A percentile compares a stretch with the other conserved stretches of the same genome.
phyloP scores from a whole-genome alignment of 148 eudicot species.

The Rhododendron williamsianum region DNA sequence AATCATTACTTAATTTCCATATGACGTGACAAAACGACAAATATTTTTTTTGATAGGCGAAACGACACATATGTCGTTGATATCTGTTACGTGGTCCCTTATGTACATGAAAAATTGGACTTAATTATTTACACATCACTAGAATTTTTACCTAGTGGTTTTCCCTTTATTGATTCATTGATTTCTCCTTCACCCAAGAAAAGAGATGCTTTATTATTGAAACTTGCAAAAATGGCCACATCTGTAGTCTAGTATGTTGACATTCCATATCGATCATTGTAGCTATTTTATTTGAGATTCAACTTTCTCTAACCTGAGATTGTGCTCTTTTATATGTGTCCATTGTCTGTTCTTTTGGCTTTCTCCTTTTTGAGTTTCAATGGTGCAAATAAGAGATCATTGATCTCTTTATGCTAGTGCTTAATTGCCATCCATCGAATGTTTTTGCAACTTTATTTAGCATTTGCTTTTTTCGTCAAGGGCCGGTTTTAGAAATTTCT shows the following conservation, averaged over 20 bases:
- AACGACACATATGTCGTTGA: not conserved
- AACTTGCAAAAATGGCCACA: conserved; percentile 3
- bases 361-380: conserved; percentile 7
- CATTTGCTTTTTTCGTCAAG: not conserved
- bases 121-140: not conserved
- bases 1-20: not conserved
- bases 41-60: not conserved
- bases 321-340: not conserved
- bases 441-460: conserved; percentile 6
- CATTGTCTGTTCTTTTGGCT: not conserved
- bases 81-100: not conserved
- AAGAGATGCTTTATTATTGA: not conserved
- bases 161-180: not conserved
- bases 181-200: not conserved
- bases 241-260: not conserved
- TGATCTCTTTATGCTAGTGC: conserved; percentile 9
- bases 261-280: not conserved
- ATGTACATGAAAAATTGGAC: not conserved
- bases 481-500: not conserved
- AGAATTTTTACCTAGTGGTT: not conserved
- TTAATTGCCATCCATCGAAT: not conserved
- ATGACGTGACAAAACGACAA: not conserved
- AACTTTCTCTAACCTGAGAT: not conserved
- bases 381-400: conserved; percentile 11
- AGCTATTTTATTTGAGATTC: not conserved